A percentile compares a stretch with the other conserved stretches of the same genome.
Conservation (phyloP, 1,284 basidiomycete species). For the Chalciporus sp. region DNA sequence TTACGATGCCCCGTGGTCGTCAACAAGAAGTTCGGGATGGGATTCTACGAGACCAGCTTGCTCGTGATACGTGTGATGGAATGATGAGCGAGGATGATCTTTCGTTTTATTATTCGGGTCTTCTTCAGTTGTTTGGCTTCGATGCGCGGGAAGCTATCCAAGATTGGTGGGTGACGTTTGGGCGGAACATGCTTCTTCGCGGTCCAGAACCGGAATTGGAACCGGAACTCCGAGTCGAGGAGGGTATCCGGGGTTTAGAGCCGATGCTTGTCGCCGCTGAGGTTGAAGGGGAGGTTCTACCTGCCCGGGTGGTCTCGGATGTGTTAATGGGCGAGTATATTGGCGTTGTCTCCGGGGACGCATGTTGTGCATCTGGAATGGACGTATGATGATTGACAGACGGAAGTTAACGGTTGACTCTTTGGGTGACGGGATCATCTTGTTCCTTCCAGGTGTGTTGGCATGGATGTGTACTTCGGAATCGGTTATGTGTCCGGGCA, state of each 20-base stretch:
- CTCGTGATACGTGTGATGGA: constrained; percentile 37
- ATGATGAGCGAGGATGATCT: no score
- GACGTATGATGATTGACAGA: no score
- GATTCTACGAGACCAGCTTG: constrained; percentile 34
- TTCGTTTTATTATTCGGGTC: no score
- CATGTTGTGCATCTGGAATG: background rate
- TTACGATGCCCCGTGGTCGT: constrained; percentile 42
- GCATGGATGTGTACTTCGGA: no score
- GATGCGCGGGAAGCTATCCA: constrained; percentile 45
- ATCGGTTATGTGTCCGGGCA: no score
- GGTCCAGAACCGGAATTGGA: background rate
- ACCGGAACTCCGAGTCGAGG: no score
- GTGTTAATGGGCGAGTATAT: constrained; percentile 14
- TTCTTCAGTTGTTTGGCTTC: constrained; percentile 42
- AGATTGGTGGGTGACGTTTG: constrained; percentile 54
- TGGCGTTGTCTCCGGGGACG: constrained; percentile 13
- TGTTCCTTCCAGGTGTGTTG: no score
- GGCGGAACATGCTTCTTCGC: constrained; percentile 29
- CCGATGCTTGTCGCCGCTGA: constrained; percentile 14
- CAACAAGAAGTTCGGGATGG: constrained; percentile 44
- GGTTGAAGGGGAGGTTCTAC: constrained; percentile 9
- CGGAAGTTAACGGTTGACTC: no score
- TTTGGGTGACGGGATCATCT: no score
- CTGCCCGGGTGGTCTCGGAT: constrained; percentile 11
- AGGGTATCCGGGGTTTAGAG: background rate